These are phyloP conservation scores for Rhizodiscina lignyota DNA, from an alignment of 495 filamentous ascomycete species.

Conservation along the genomic window DNA sequence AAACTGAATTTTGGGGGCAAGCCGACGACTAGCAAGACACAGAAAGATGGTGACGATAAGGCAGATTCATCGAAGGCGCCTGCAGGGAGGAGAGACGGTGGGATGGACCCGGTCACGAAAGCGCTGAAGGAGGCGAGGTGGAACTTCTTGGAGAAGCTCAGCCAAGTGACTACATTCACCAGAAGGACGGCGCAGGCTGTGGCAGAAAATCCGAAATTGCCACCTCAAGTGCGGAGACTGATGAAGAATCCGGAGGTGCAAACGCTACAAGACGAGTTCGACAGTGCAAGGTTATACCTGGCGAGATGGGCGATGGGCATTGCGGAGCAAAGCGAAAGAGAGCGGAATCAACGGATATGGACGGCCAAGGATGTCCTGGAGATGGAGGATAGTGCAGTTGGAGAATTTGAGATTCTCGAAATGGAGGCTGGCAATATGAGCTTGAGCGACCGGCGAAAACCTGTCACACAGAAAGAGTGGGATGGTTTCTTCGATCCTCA, in stretches of 20 bases:
- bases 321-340: slow-evolving; percentile 83
- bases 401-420: slow-evolving; percentile 89
- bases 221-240: slow-evolving; percentile 69
- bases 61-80: too few relatives aligned
- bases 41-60: slow-evolving; percentile 39
- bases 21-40: slow-evolving; percentile 9
- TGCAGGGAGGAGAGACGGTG: slow-evolving; percentile 37
- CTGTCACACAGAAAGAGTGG: slow-evolving; percentile 75
- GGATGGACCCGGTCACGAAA: slow-evolving; percentile 93
- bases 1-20: slow-evolving; percentile 48
- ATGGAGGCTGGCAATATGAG: slow-evolving; percentile 53
- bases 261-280: slow-evolving; percentile 89
- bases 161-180: slow-evolving; percentile 91
- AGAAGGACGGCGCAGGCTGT: slow-evolving; percentile 81
- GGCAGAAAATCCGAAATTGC: slow-evolving; percentile 72
- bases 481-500: slow-evolving; percentile 60
- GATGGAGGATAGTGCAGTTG: slow-evolving; percentile 83
- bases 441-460: slow-evolving; percentile 56
- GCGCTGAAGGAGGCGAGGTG: slow-evolving; percentile 90
- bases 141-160: slow-evolving; percentile 88
- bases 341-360: slow-evolving; percentile 73
- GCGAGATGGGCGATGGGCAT: slow-evolving; percentile 98
- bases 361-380: slow-evolving; percentile 84
- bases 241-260: slow-evolving; percentile 90
- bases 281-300: slow-evolving; percentile 83